Conservation (phyloP, 2,329 filamentous ascomycete genomes). For the Fonsecaea multimorphosa region DNA sequence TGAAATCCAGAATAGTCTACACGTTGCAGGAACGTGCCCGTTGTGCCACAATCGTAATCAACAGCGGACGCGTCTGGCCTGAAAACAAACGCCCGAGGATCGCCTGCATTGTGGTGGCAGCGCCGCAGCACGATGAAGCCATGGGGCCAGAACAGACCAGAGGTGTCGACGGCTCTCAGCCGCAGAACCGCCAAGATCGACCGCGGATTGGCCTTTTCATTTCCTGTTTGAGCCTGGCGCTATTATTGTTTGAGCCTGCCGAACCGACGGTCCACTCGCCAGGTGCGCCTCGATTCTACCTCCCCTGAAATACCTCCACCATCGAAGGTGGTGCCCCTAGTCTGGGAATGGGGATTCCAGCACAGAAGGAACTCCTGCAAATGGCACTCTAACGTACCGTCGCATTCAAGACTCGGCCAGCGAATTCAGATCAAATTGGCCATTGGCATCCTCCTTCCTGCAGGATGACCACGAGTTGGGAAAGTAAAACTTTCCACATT, state of each 20-base stretch:
- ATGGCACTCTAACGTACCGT: background rate
- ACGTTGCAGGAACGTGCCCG: background rate
- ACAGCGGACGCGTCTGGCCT: background rate
- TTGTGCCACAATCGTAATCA: background rate
- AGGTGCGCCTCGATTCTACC: slow-evolving; percentile 5
- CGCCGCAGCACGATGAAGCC: background rate
- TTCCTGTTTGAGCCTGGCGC: slow-evolving; percentile 16
- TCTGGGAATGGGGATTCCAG: background rate
- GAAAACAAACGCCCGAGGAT: background rate
- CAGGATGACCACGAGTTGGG: background rate
- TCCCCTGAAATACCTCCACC: slow-evolving; percentile 15
- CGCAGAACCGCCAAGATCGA: background rate
- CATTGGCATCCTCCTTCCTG: background rate
- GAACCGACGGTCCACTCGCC: slow-evolving; percentile 2
- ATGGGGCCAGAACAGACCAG: background rate
- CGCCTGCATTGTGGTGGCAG: background rate
- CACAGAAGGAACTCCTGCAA: background rate
- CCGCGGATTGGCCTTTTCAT: slow-evolving; percentile 20
- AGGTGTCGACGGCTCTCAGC: slow-evolving; percentile 6
- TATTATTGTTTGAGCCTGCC: slow-evolving; percentile 9
- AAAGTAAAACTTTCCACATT: background rate
- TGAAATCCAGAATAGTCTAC: background rate
- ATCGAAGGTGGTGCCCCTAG: background rate
- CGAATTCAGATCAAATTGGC: background rate
- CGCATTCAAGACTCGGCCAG: background rate